Evolutionary conservation across 345 rosid genomes (phyloP).

Genomic region (Salix brachista): DNA sequence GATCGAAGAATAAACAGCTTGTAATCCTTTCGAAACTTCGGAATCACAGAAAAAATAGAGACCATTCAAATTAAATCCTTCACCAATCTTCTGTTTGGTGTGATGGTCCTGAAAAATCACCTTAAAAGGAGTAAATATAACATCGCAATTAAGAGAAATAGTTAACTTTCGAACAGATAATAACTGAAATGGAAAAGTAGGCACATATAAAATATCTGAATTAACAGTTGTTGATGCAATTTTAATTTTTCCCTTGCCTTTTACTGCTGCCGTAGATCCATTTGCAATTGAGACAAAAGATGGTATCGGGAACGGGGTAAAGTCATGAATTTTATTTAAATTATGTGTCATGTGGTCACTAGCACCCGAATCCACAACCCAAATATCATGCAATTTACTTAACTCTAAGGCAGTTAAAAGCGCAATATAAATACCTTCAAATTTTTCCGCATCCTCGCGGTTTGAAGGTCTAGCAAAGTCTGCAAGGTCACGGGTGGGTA

Average conservation of each 20-base stretch:
- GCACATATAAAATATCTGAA: background rate
- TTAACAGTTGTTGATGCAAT: too few relatives aligned
- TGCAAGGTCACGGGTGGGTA: background rate
- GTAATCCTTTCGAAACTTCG: too few relatives aligned
- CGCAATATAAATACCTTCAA: background rate
- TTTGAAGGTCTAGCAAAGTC: background rate
- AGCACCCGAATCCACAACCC: background rate
- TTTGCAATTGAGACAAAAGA: background rate
- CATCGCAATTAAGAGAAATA: constrained; percentile 1
- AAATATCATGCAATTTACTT: too few relatives aligned
- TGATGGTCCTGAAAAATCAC: background rate
- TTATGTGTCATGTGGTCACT: too few relatives aligned
- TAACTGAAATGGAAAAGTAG: background rate
- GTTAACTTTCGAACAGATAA: background rate
- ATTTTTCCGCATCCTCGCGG: background rate
- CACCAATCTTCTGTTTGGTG: background rate
- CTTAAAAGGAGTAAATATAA: background rate
- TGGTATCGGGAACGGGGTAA: background rate
- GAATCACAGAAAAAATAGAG: background rate
- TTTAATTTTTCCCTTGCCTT: too few relatives aligned
- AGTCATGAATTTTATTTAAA: too few relatives aligned
- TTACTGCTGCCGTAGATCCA: too few relatives aligned
- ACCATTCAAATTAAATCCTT: background rate
- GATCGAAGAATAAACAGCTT: background rate
- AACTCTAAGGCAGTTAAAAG: background rate